Base-by-base conservation (phyloP, 148 eudicot species). In the Chenopodium berlandieri region DNA sequence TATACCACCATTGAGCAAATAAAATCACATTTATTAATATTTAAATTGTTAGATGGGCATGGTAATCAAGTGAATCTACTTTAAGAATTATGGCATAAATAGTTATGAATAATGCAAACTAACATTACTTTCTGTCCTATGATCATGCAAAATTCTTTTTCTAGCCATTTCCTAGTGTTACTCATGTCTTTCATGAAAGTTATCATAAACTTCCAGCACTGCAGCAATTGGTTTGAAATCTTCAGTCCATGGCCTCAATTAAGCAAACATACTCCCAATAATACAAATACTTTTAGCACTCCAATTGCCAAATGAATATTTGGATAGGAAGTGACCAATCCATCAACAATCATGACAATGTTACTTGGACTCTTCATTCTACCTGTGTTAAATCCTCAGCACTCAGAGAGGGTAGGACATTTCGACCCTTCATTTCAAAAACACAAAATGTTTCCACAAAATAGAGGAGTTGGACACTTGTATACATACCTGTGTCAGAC, bases 241-340 rank as follows among this genome's bases (percentile, higher is more conserved):
- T 54, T 34, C 47, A 40, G 46, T 58, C 60, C 5, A 44, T 17
- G 62, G 16, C 62, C 62, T 46, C 54, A 74, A 31, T 37, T 9
- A 19, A 62, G 73, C 47, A 75, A 7, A 13, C n/a, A 67, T 19
- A 30, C 23, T 62, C 48, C 56, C 23, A 54, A 17, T 47, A 37
- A 46, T 46, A 78, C 12, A 17, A 71, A 79, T n/a, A 79, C 30
- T 58, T 50, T 56, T 17, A 56, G 62, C 22, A 56, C 62, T 56
- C 5, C 62, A 17, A 56, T 2, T 14, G 22, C n/a, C 16, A 56
- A 56, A 56, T 56, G n/a, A 71, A 79, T 12, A 70, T 46, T 58
- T 31, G 22, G 25, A 30, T 27, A 70, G 11, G 9, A 54, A 34
- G 14, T n/a, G 25, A 54, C 54, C 58, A 32, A 22, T 31, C 6